A percentile compares a stretch with the other conserved stretches of the same genome.
Evolutionary conservation across 2,329 filamentous ascomycete species (phyloP).

Genomic region (Penicillium decumbens): DNA sequence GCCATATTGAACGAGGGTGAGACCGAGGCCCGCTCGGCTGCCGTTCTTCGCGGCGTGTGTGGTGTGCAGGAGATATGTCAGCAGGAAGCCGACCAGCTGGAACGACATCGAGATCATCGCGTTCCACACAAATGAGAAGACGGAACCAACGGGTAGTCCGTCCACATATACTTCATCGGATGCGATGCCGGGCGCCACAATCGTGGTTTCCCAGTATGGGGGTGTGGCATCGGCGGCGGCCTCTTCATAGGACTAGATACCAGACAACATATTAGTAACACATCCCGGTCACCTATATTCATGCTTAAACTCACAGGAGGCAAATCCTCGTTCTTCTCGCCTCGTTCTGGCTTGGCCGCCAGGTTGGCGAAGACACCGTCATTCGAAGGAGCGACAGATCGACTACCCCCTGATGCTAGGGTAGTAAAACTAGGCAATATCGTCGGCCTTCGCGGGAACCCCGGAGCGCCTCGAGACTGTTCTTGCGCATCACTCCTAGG

Average conservation of each 20-base stretch:
- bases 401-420: slow-evolving; percentile 36
- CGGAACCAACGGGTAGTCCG: slow-evolving; percentile 81
- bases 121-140: slow-evolving; percentile 73
- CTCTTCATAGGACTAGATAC: slow-evolving; percentile 84
- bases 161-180: slow-evolving; percentile 95
- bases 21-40: slow-evolving; percentile 85
- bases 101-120: slow-evolving; percentile 98
- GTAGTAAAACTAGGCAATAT: slow-evolving; percentile 51
- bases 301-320: slow-evolving; percentile 68
- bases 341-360: slow-evolving; percentile 79
- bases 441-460: slow-evolving; percentile 48
- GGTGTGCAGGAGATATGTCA: slow-evolving; percentile 96
- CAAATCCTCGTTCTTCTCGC: slow-evolving; percentile 78
- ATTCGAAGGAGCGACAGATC: slow-evolving; percentile 68
- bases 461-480: slow-evolving; percentile 12
- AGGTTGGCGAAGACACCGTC: slow-evolving; percentile 97
- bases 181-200: slow-evolving; percentile 86
- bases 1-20: slow-evolving; percentile 93
- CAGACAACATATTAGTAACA: not conserved
- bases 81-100: slow-evolving; percentile 91
- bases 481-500: slow-evolving; percentile 18
- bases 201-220: slow-evolving; percentile 98
- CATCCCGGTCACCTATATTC: not conserved
- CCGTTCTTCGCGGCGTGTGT: slow-evolving; percentile 98
- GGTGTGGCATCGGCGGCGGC: slow-evolving; percentile 92